A percentile compares a stretch with the other conserved stretches of the same genome.
phyloP scores from a whole-genome alignment of 805 yeast genomes.

The Candida namnaoensis region DNA sequence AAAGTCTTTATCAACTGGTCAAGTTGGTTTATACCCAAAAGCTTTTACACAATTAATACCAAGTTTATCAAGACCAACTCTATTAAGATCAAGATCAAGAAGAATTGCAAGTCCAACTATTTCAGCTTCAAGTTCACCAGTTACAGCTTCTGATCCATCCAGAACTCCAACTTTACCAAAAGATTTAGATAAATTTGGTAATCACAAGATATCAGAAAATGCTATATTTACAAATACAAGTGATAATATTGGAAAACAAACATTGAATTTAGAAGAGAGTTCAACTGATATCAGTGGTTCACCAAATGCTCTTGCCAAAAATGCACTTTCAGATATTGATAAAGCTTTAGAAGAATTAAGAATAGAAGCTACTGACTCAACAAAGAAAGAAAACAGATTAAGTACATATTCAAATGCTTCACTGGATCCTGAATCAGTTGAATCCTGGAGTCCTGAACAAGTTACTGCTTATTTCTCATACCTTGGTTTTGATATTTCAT shows the following conservation, averaged over 20 bases:
- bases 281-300: too few relatives aligned
- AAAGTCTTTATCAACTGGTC: slow-evolving; percentile 57
- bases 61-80: slow-evolving; percentile 27
- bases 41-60: slow-evolving; percentile 63
- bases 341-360: slow-evolving; percentile 60
- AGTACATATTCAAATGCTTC: slow-evolving; percentile 15
- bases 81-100: slow-evolving; percentile 55
- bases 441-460: slow-evolving; percentile 77
- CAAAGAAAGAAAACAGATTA: not conserved
- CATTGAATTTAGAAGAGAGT: too few relatives aligned
- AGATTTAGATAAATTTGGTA: not conserved
- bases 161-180: not conserved
- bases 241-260: too few relatives aligned
- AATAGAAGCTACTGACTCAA: slow-evolving; percentile 12
- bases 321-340: slow-evolving; percentile 66
- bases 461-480: slow-evolving; percentile 70
- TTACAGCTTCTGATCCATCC: slow-evolving; percentile 1
- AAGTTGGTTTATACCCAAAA: slow-evolving; percentile 86
- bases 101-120: slow-evolving; percentile 27
- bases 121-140: slow-evolving; percentile 9
- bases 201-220: too few relatives aligned
- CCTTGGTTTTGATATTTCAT: slow-evolving; percentile 63
- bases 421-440: slow-evolving; percentile 40
- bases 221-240: too few relatives aligned
- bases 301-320: too few relatives aligned